Percentiles rank a stretch among this genome's conserved stretches.
Conservation (phyloP, 2,329 filamentous ascomycete genomes). For the Colletotrichum melonis region DNA sequence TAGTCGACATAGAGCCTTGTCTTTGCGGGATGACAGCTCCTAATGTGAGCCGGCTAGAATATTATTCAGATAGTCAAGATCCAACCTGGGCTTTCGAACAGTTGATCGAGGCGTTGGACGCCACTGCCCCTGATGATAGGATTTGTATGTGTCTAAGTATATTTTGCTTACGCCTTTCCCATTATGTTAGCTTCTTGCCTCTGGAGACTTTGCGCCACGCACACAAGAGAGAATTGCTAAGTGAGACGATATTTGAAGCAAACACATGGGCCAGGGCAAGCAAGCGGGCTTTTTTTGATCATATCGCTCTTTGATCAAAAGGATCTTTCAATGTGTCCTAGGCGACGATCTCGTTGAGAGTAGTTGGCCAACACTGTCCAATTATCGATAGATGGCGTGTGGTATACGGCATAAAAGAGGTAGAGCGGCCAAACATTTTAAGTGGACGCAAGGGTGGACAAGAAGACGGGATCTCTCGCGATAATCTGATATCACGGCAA, state of each 20-base stretch:
- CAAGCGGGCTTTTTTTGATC: not conserved
- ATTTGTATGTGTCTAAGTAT: not conserved
- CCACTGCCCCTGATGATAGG: not conserved
- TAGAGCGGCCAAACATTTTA: not conserved
- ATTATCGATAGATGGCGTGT: not conserved
- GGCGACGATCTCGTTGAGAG: not conserved
- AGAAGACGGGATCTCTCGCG: not conserved
- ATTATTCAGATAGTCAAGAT: not conserved
- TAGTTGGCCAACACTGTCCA: not conserved
- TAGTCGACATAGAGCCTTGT: not conserved
- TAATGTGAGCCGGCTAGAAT: not conserved
- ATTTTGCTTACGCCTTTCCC: slow-evolving; percentile 1
- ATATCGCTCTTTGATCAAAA: not conserved
- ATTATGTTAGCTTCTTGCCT: slow-evolving; percentile 3
- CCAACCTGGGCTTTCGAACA: not conserved
- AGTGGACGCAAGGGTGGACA: slow-evolving; percentile 11
- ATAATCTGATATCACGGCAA: not conserved
- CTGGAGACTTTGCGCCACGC: slow-evolving; percentile 18
- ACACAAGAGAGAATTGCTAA: not conserved
- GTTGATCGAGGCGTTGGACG: not conserved
- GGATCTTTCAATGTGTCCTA: not conserved
- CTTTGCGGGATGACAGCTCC: not conserved
- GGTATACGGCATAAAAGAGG: not conserved
- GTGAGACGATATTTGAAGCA: not conserved
- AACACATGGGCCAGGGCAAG: not conserved